Base-by-base conservation (phyloP, 768 basidiomycete species). In the Myochromella boudieri region DNA sequence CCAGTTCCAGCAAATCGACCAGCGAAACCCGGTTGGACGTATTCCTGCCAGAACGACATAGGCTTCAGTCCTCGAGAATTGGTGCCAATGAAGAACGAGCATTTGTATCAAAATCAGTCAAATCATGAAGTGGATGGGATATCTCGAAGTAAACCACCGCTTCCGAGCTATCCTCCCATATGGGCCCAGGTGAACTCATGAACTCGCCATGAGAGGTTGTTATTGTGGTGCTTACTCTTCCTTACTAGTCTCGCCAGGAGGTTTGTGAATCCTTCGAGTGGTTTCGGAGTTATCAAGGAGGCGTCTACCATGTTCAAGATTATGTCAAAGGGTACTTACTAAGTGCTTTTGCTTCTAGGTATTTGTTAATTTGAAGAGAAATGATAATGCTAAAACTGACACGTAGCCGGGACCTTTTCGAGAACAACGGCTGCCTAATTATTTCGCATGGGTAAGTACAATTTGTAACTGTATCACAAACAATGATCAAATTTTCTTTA, bases 401-500 rank as follows among this genome's bases (percentile, higher is more conserved):
- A 37, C 33, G 25, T 50, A 91, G 90, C 37, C 84, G 86, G 8
- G 90, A 93, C 56, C 56, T 70, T 12, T 91, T 86, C 55, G 68
- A 74, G 37, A 76, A 83, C 32, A 71, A 63, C 12, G 90, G 91
- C 12, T 80, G 70, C 51, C 58, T 90, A 4, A 89, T 93, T 34
- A 80, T 93, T 40, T 93, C 90, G 6, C 90, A 93, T 61, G 91
- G 88, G 90, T 92, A 51, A 45, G 78, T 59, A n/a, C 38, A 11
- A 9, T n/a, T n/a, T n/a, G n/a, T n/a, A n/a, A n/a, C n/a, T n/a
- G n/a, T n/a, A n/a, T n/a, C n/a, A n/a, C n/a, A n/a, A n/a, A n/a
- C n/a, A n/a, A 14, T 39, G 15, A 1, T 40, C 14, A 45, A 29
- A 47, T 42, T 46, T 42, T 18, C 22, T n/a, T 25, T 24, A 27